phyloP scores from a whole-genome alignment of 2,329 filamentous ascomycete genomes.

The Diaporthe amygdali region DNA sequence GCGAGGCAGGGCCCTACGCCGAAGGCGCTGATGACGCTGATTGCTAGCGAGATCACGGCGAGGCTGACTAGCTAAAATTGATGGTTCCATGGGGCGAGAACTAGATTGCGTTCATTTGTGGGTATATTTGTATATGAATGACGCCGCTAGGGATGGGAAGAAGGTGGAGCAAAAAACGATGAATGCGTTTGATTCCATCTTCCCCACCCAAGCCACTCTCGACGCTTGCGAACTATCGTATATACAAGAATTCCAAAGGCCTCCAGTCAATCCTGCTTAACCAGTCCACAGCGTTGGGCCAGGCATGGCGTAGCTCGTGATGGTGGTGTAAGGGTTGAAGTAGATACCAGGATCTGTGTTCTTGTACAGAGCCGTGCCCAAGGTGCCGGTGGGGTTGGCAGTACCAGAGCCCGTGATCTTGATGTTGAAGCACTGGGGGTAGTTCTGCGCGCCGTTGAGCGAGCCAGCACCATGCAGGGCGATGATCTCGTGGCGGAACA shows the following conservation, averaged over 20 bases:
- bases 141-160: background rate
- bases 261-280: accelerated
- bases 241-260: background rate
- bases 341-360: conserved; percentile 34
- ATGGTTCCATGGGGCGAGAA: too few species aligned
- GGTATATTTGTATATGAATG: background rate
- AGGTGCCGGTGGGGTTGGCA: conserved; percentile 34
- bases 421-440: conserved; percentile 54
- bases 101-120: background rate
- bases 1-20: background rate
- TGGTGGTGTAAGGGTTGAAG: conserved; percentile 32
- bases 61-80: accelerated
- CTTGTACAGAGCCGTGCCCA: conserved; percentile 32
- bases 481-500: conserved; percentile 55
- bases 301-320: conserved; percentile 33
- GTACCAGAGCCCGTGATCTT: conserved; percentile 44
- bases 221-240: background rate
- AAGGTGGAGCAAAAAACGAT: accelerated
- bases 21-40: background rate
- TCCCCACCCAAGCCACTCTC: too few species aligned
- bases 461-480: conserved; percentile 46
- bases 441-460: conserved; percentile 52
- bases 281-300: conserved; percentile 30
- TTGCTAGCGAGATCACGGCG: background rate
- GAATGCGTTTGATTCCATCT: background rate